phyloP scores from a whole-genome alignment of 2,329 filamentous ascomycete genomes.

The Talaromyces sp. region DNA sequence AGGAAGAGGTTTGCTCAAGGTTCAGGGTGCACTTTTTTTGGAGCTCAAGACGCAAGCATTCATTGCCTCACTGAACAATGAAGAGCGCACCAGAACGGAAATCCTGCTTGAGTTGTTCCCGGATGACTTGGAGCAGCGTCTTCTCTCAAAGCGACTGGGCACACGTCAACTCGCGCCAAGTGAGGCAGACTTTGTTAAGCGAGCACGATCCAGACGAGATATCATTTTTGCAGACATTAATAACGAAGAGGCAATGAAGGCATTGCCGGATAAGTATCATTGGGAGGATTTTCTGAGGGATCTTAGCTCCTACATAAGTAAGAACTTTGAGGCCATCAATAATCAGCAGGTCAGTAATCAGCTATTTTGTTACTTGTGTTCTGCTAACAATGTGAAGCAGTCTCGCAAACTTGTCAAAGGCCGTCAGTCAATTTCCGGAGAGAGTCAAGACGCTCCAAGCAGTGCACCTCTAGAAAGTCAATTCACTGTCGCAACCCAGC shows the following conservation, averaged over 20 bases:
- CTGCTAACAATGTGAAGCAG: slow-evolving; percentile 22
- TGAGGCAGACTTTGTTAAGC: slow-evolving; percentile 59
- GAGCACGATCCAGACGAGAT: slow-evolving; percentile 53
- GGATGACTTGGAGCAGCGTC: slow-evolving; percentile 51
- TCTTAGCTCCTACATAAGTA: slow-evolving; percentile 56
- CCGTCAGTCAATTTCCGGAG: slow-evolving; percentile 36
- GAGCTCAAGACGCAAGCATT: slow-evolving; percentile 67
- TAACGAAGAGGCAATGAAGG: slow-evolving; percentile 47
- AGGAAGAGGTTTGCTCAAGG: slow-evolving; percentile 56
- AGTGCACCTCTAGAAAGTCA: slow-evolving; percentile 42
- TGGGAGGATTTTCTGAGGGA: slow-evolving; percentile 63
- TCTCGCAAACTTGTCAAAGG: slow-evolving; percentile 40
- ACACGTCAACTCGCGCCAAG: slow-evolving; percentile 54
- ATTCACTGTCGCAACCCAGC: slow-evolving; percentile 39
- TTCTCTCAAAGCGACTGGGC: slow-evolving; percentile 55
- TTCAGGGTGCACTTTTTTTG: slow-evolving; percentile 59
- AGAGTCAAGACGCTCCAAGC: slow-evolving; percentile 33
- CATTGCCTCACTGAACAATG: slow-evolving; percentile 58
- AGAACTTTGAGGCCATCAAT: slow-evolving; percentile 54
- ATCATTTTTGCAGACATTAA: slow-evolving; percentile 56
- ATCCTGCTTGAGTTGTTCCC: slow-evolving; percentile 61
- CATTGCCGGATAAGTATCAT: slow-evolving; percentile 57
- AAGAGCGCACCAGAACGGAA: slow-evolving; percentile 54
- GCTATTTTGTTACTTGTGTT: background rate
- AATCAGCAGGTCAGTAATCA: slow-evolving; percentile 42